A percentile compares a stretch with the other conserved stretches of the same genome.
These are phyloP conservation scores for Nicotiana benthamiana DNA, from an alignment of 257 asterid species.

Conservation along the genomic window DNA sequence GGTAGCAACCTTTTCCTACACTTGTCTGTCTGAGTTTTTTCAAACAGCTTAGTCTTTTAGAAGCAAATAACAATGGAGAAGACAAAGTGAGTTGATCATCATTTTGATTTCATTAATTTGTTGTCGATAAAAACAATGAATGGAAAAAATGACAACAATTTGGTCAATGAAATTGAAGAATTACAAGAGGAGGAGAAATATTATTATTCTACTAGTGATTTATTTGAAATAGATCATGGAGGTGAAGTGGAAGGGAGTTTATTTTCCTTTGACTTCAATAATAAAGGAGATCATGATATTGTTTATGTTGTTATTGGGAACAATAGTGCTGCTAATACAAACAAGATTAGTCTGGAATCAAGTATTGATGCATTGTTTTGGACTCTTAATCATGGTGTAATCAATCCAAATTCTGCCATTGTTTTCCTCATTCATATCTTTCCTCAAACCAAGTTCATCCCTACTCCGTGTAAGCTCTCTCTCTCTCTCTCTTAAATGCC, in stretches of 20 bases:
- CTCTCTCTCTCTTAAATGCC: neutral
- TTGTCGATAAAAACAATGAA: neutral
- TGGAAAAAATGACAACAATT: neutral
- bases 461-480: slow-evolving; percentile 49
- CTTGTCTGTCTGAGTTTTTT: neutral
- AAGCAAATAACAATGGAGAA: neutral
- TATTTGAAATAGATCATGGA: slow-evolving; percentile 10
- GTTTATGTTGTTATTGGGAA: slow-evolving; percentile 43
- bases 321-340: neutral
- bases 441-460: slow-evolving; percentile 58
- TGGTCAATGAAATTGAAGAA: neutral
- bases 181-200: neutral
- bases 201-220: neutral
- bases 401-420: slow-evolving; percentile 19
- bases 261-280: slow-evolving; percentile 22
- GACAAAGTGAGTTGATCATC: neutral
- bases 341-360: slow-evolving; percentile 13
- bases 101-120: neutral
- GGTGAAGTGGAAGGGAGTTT: slow-evolving; percentile 17
- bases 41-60: neutral
- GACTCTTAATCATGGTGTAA: slow-evolving; percentile 30
- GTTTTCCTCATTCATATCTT: slow-evolving; percentile 56
- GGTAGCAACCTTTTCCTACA: neutral
- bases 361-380: slow-evolving; percentile 59
- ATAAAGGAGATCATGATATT: slow-evolving; percentile 14